These are phyloP conservation scores for Reutealis trisperma DNA, from an alignment of 345 rosid species.

Conservation along the genomic window DNA sequence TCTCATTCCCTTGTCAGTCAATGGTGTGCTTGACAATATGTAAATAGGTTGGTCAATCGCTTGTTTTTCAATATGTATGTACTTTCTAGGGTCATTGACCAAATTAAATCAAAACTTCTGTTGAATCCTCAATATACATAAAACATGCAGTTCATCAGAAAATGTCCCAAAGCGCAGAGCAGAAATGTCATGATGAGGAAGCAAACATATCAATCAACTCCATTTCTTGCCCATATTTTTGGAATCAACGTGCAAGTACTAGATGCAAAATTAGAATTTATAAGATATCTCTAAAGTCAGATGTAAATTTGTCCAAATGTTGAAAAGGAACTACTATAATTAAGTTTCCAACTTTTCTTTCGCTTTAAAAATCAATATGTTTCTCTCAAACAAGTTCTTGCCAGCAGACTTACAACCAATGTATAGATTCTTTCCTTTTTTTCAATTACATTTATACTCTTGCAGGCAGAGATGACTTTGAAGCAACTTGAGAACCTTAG, in stretches of 20 bases:
- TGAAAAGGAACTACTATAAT: background rate
- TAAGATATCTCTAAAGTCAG: background rate
- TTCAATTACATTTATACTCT: slow-evolving; percentile 14
- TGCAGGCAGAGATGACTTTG: slow-evolving; percentile 94
- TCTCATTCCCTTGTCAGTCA: background rate
- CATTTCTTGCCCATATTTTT: too few relatives aligned
- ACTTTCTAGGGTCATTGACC: background rate
- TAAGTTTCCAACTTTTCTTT: too few relatives aligned
- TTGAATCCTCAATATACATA: background rate
- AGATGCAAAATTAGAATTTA: background rate
- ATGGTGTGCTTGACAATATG: background rate
- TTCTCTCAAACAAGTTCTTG: background rate
- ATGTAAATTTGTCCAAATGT: background rate
- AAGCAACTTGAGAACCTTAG: slow-evolving; percentile 89
- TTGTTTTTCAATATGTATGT: background rate
- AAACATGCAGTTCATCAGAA: background rate
- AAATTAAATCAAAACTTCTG: background rate
- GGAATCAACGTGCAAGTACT: too few relatives aligned
- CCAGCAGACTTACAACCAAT: background rate
- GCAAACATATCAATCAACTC: background rate
- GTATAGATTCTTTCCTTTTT: background rate
- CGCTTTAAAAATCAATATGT: background rate
- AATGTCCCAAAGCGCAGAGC: background rate
- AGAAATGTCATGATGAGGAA: background rate
- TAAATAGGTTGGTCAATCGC: background rate